These are phyloP conservation scores for Clonostachys solani DNA, from an alignment of 2,329 filamentous ascomycete genomes.

Conservation along the genomic window DNA sequence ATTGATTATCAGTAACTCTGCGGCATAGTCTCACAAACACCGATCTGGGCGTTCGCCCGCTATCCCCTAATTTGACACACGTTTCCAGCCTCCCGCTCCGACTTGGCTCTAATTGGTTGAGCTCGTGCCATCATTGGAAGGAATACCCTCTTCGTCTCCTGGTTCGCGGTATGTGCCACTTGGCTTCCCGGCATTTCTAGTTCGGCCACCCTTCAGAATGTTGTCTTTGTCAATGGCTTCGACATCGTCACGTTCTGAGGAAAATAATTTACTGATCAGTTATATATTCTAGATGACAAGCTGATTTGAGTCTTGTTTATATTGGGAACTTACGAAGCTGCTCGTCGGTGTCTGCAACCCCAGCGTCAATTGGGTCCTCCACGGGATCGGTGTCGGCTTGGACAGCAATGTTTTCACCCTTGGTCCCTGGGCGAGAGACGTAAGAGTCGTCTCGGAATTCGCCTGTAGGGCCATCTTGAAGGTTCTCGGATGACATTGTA, in stretches of 20 bases:
- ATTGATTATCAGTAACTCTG: too few species aligned
- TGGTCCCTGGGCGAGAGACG: conserved; percentile 23
- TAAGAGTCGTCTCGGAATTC: conserved; percentile 12
- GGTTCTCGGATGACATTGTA: conserved; percentile 3
- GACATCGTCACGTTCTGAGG: conserved; percentile 3
- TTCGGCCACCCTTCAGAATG: conserved; percentile 6
- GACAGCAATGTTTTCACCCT: conserved; percentile 20
- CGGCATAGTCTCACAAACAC: too few species aligned
- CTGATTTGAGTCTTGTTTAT: too few species aligned
- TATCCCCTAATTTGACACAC: not conserved
- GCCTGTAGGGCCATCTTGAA: conserved; percentile 4
- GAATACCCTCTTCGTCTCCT: conserved; percentile 6
- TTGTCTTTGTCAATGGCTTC: conserved; percentile 10
- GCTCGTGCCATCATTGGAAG: conserved; percentile 3
- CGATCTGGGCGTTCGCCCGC: too few species aligned
- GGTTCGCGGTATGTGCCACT: conserved; percentile 5
- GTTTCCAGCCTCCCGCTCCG: not conserved
- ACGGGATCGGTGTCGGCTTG: conserved; percentile 21
- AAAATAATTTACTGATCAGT: not conserved
- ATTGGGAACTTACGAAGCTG: conserved; percentile 21
- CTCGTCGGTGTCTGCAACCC: conserved; percentile 22
- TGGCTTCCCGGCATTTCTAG: conserved; percentile 3
- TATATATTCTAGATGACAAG: not conserved
- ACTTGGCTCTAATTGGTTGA: not conserved
- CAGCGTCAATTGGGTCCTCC: conserved; percentile 22